These are phyloP conservation scores for Chionographis japonica DNA, from an alignment of 106 monocot species.

Conservation along the genomic window DNA sequence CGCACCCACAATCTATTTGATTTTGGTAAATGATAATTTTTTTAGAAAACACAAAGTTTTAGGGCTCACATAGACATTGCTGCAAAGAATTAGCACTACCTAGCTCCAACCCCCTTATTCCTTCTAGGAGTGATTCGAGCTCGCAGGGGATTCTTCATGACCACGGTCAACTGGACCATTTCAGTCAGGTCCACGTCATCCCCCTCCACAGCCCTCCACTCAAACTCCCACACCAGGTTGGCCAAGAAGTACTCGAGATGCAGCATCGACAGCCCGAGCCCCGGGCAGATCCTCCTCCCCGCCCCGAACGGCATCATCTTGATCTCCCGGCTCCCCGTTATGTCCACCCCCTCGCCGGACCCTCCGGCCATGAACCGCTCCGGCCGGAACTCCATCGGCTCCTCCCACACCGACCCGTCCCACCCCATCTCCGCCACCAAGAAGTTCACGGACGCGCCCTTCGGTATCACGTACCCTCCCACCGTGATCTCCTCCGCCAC, in stretches of 20 bases:
- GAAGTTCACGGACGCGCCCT: conserved; percentile 4
- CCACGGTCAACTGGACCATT: conserved; percentile 19
- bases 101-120: no score
- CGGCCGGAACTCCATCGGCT: conserved; percentile 29
- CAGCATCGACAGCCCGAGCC: conserved; percentile 20
- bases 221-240: conserved; percentile 25
- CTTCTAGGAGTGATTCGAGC: conserved; percentile 11
- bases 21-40: no score
- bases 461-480: conserved; percentile 8
- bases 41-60: no score
- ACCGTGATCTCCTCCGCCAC: conserved; percentile 3
- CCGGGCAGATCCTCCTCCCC: conserved; percentile 28
- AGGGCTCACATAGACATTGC: no score
- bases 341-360: conserved; percentile 20
- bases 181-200: conserved; percentile 30
- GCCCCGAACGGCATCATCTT: conserved; percentile 43
- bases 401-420: conserved; percentile 15
- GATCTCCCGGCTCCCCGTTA: conserved; percentile 29
- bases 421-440: conserved; percentile 8
- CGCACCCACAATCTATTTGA: no score
- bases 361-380: conserved; percentile 25
- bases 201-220: conserved; percentile 26
- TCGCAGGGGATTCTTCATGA: conserved; percentile 21
- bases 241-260: conserved; percentile 35
- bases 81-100: no score